Evolutionary conservation across 2,329 filamentous ascomycete species (phyloP), one percentile per base, ranked within the genome.

Genomic region (Sclerotinia sclerotiorum): DNA sequence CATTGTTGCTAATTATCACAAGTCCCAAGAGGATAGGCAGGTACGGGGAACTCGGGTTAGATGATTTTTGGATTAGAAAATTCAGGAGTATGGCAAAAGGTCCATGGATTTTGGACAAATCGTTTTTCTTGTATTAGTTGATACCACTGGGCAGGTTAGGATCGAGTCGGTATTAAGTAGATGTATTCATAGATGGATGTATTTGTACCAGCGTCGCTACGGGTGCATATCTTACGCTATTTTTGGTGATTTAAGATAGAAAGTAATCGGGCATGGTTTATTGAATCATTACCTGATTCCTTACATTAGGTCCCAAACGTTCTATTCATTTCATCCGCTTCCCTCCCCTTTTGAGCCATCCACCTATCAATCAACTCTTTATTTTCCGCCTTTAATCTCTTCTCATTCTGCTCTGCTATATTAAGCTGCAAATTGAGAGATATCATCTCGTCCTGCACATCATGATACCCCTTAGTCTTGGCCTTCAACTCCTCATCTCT

Each of bases 381-480:
- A 77, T 98, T 98, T 78, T 98, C 95, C 69, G 84, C 85, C 77
- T 88, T 87, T 71, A 97, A 82, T 79, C 88, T 89, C 77, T 90
- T 88, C 39, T 86, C 84, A 76, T 88, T 87, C 77, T 94, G 87
- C 78, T 96, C 93, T 3, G 90, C 89, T 82, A 97, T 87, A 73
- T 95, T 93, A 55, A 97, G 84, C 79, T 98, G 91, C 72, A 98
- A 83, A 73, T 94, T 94, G 58, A 97, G 81, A 0, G 92, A 90
- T 63, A 97, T 89, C 79, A 97, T 89, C 79, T 99, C 95, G 79
- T 97, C 94, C 80, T 98, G 94, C 65, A 97, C 89, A 75, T 94
- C 87, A 82, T 93, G 90, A 2, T 97, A 85, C 72, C 97, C 81
- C 78, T 94, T 92, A 44, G 88, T 88, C 82, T 97, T 97, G 69